Base-by-base conservation (phyloP, 202 grass and related monocot genomes). In the Sporobolus alterniflorus region DNA sequence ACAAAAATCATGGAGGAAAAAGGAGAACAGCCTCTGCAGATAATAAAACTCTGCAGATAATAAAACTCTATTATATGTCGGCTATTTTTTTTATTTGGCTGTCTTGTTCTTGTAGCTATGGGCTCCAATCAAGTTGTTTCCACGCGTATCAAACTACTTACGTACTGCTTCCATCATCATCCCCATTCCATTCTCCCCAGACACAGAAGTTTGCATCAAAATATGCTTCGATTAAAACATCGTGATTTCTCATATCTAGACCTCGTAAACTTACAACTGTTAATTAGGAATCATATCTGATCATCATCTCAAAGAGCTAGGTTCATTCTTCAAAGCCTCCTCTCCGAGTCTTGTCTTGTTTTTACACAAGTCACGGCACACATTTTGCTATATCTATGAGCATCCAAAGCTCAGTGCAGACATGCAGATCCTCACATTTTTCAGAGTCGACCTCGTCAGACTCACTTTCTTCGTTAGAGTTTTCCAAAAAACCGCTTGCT, bases 231-330 rank as follows among this genome's bases (percentile, higher is more conserved):
- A 64, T 26, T 50, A 40, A 28, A 26, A 7, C 60, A 48, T 49
- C 17, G 39, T 24, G 29, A 29, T 67, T 67, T 85, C 25, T 44
- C 62, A 75, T 66, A 68, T 46, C 61, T 39, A 47, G 50, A 72
- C 75, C 83, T 89, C 7, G 49, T 60, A 73, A 82, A 40, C 78
- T 67, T 55, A 59, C n/a, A 60, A 33, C 0, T 55, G 63, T 64
- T 30, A 81, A 69, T 71, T 89, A 73, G 30, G 66, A 82, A 89
- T 43, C 82, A 82, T 85, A 85, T 85, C 13, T 71, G 54, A 81
- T 41, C 65, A 77, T 41, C 57, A 18, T 70, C 55, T 89, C 65
- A 81, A 77, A 69, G 36, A 39, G 36, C 36, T 39, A 77, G 66
- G 43, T 63, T 48, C 32, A 56, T 28, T 74, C 60, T 67, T 81